Evolutionary conservation across 768 basidiomycete genomes (phyloP).

Genomic region (Mrakia gelida): DNA sequence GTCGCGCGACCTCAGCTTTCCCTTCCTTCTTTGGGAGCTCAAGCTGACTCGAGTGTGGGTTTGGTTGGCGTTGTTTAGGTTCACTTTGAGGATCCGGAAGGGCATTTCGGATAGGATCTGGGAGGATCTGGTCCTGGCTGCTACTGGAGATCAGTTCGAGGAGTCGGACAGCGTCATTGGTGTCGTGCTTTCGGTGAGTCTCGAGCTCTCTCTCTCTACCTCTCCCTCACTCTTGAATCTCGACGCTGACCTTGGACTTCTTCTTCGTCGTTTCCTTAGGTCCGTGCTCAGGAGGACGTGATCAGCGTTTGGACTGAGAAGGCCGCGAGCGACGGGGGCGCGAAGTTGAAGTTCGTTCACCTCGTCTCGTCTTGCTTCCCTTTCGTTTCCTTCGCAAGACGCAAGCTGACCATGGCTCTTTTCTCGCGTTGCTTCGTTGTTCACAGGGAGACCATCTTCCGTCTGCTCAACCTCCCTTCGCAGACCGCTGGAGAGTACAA

Average conservation of each 20-base stretch:
- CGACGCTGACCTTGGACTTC: neutral
- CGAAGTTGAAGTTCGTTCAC: slow-evolving; percentile 3
- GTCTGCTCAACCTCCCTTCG: slow-evolving; percentile 67
- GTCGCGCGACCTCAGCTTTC: slow-evolving; percentile 50
- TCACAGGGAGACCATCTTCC: slow-evolving; percentile 70
- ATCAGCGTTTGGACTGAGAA: slow-evolving; percentile 87
- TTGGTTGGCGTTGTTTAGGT: slow-evolving; percentile 42
- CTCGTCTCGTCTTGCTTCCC: neutral
- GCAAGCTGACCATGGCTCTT: neutral
- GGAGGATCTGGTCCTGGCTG: slow-evolving; percentile 74
- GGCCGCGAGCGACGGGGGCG: neutral
- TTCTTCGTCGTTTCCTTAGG: slow-evolving; percentile 52
- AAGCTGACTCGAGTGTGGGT: neutral
- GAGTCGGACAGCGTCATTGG: slow-evolving; percentile 65
- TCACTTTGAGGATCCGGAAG: slow-evolving; percentile 89
- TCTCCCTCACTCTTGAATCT: too few relatives aligned
- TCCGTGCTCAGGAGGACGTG: slow-evolving; percentile 89
- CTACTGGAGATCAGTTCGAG: slow-evolving; percentile 87
- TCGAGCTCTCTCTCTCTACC: neutral
- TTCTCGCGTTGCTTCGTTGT: too few relatives aligned
- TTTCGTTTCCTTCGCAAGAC: neutral
- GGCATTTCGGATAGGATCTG: slow-evolving; percentile 84
- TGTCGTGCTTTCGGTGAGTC: slow-evolving; percentile 60
- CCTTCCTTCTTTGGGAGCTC: slow-evolving; percentile 47
- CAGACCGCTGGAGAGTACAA: slow-evolving; percentile 90